phyloP scores from a whole-genome alignment of 139 green algal genomes.

The Penium margaritaceum region DNA sequence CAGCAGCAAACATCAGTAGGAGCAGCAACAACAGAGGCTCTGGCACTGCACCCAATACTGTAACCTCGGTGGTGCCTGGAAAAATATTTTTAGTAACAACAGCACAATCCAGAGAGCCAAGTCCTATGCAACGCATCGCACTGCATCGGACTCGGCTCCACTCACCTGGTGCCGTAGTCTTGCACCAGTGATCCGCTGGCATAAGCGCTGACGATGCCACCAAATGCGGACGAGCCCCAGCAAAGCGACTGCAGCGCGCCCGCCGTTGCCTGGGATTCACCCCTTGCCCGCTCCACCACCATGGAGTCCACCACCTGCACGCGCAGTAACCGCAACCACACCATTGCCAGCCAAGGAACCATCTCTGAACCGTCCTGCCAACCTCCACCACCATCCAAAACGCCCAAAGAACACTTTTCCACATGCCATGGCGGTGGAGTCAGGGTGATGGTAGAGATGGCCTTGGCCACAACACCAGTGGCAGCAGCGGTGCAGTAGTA shows the following conservation, averaged over 20 bases:
- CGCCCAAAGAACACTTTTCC: too few species aligned
- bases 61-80: background rate
- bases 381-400: too few species aligned
- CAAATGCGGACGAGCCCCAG: constrained; percentile 73
- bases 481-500: too few species aligned
- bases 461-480: too few species aligned
- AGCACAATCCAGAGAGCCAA: background rate
- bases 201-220: constrained; percentile 76
- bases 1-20: too few species aligned
- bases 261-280: constrained; percentile 61
- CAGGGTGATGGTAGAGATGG: too few species aligned
- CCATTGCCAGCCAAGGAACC: too few species aligned
- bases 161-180: constrained; percentile 45
- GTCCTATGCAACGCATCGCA: background rate
- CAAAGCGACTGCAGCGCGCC: constrained; percentile 85
- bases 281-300: constrained; percentile 73
- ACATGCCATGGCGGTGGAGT: too few species aligned
- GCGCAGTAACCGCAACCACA: too few species aligned
- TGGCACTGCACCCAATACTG: background rate
- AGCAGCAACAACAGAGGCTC: too few species aligned
- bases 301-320: constrained; percentile 89
- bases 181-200: constrained; percentile 76
- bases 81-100: background rate
- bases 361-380: too few species aligned
- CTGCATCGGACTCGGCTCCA: background rate